Evolutionary conservation across 1,284 basidiomycete genomes (phyloP), one percentile per base, ranked within the genome.

Genomic region (Cronartium quercuum): DNA sequence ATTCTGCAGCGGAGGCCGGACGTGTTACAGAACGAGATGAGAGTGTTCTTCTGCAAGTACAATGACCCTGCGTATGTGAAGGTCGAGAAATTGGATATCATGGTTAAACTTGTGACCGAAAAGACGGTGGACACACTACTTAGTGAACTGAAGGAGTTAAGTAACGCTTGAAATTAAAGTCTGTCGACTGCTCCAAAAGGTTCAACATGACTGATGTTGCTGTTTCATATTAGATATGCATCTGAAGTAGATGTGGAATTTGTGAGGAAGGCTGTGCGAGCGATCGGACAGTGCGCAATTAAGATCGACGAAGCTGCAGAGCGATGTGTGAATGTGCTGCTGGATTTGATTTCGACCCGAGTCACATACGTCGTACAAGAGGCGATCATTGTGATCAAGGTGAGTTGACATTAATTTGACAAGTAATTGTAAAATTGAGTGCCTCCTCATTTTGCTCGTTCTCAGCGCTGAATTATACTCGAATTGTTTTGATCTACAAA

Each of bases 1-100:
- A 92, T 98, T 78, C 92, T 98, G 76, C 96, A 98, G 83, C 87
- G 96, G 75, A 87, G 95, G 64, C 94, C 95, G 5, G 84, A 90
- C 57, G 92, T 98, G 15, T 85, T 99, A 66, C 91, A 92, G 82
- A 96, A 97, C 82, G 95, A 98, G 80, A 94, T 99, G 82, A 91
- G 94, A 77, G 93, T 97, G 24, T 98, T 99, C 84, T 99, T 98
- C 84, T 98, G 94, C 89, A 98, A 98, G 83, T 98, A 98, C 83
- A 98, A 98, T 81, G 96, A 98, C 81, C 96, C 96, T 1, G 93
- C 96, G 77, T 99, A 98, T 82, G 93, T 98, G 83, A 98, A 98
- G 82, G 87, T 98, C 44, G 94, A 94, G 71, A 98, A 99, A 81
- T 85, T 99, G 75, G 96, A 98, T 82, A 98, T 98, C 80, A 98